Evolutionary conservation across 805 yeast species (phyloP).

Genomic region (Diddensiella transvaalensis): DNA sequence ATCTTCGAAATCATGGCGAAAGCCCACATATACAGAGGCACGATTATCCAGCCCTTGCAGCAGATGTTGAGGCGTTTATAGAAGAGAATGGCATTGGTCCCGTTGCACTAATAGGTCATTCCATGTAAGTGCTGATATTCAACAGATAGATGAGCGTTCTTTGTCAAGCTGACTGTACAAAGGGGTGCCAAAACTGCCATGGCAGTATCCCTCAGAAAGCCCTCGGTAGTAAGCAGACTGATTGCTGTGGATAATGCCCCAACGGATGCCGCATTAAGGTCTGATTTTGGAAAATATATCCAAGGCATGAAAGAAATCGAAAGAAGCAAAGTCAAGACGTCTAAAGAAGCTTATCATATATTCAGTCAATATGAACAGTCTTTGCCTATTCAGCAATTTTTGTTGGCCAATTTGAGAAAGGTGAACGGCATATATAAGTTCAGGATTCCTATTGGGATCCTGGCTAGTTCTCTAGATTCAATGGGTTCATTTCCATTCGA

Average conservation of each 20-base stretch:
- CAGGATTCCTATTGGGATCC: conserved; percentile 67
- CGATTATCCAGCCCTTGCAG: conserved; percentile 77
- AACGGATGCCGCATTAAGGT: conserved; percentile 53
- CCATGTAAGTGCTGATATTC: conserved; percentile 31
- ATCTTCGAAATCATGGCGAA: conserved; percentile 88
- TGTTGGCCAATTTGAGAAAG: conserved; percentile 63
- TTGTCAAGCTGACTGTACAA: neutral
- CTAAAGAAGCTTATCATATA: conserved; percentile 64
- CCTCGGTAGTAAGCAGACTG: conserved; percentile 56
- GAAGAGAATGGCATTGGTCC: conserved; percentile 37
- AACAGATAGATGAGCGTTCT: neutral
- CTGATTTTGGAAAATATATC: conserved; percentile 65
- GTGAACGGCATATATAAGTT: conserved; percentile 39
- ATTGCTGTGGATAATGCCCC: conserved; percentile 92
- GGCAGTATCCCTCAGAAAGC: conserved; percentile 73
- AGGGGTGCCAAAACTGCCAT: conserved; percentile 95
- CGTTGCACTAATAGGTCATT: conserved; percentile 39
- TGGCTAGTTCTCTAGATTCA: conserved; percentile 60
- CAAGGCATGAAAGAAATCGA: conserved; percentile 58
- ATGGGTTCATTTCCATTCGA: conserved; percentile 78
- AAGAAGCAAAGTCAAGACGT: conserved; percentile 41
- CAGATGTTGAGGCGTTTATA: conserved; percentile 78
- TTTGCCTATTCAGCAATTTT: conserved; percentile 65
- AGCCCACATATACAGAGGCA: conserved; percentile 73
- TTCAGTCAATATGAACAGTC: conserved; percentile 61